Evolutionary conservation across 106 monocot species (phyloP), one percentile per base, ranked within the genome.

Genomic region (Phalaenopsis aphrodite): DNA sequence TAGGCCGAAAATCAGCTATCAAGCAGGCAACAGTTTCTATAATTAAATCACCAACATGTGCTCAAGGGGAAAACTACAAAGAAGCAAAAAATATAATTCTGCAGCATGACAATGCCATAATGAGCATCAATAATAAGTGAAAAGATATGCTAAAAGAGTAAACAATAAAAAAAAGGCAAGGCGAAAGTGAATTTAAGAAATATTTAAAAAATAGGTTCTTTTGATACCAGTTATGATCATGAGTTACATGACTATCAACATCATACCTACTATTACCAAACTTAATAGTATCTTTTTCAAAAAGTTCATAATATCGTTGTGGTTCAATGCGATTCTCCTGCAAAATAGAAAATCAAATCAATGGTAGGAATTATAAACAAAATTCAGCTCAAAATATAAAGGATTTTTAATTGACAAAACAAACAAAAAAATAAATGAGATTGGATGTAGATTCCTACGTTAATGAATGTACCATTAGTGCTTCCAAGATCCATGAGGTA

Each of bases 241-340:
- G n/a, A 76, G 12, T 30, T 64, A 55, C 71, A 78, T 36, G 75
- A 67, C 16, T 56, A 56, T 57, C 14, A 66, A 42, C 43, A 18
- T 39, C 89, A 78, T 94, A 94, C 98, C 98, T 94, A 85, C 98
- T 94, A 83, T 98, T 94, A 83, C 98, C 98, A 86, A 98, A 98
- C 81, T 84, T 94, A 79, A 98, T 89, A 41, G 92, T 94, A 83
- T 94, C 98, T 83, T 94, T 98, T 76, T 98, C 94, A 74, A 94
- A 82, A 76, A 98, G 90, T 86, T 94, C 98, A 83, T 98, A 98
- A 82, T 98, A 98, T 65, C 98, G 89, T 43, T 94, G 94, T 75
- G 94, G 78, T 79, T 98, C 98, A 80, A 94, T 79, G 73, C 87
- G 94, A 77, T 87, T 92, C 1, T 78, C 76, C 76, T 76, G 76